These are phyloP conservation scores for Fomitopsis schrenkii DNA, from an alignment of 1,284 basidiomycete species.

Conservation along the genomic window DNA sequence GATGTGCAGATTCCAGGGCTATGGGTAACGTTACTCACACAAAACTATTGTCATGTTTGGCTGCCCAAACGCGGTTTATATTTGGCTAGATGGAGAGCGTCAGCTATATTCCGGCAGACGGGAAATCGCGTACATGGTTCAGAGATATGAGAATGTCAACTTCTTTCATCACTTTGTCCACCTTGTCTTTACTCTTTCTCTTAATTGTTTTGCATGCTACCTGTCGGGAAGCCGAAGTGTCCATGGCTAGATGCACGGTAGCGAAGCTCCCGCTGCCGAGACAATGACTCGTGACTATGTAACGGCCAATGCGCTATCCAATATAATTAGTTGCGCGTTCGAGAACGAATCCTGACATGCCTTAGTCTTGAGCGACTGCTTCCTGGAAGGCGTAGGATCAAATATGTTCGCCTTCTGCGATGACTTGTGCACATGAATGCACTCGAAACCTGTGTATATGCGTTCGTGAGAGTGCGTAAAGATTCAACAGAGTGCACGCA, in stretches of 20 bases:
- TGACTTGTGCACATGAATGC: constrained; percentile 52
- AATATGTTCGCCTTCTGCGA: constrained; percentile 52
- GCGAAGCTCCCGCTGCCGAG: constrained; percentile 80
- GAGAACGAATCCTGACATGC: constrained; percentile 8
- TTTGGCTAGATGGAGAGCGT: constrained; percentile 55
- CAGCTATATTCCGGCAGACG: neutral
- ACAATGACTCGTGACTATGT: constrained; percentile 68
- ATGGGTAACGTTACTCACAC: constrained; percentile 38
- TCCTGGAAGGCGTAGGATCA: constrained; percentile 55
- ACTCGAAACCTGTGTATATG: constrained; percentile 54
- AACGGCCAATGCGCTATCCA: constrained; percentile 51
- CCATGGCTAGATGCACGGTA: constrained; percentile 72
- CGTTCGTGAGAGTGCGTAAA: neutral
- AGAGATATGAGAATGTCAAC: constrained; percentile 66
- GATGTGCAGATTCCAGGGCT: too few relatives aligned
- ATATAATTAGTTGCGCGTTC: constrained; percentile 1
- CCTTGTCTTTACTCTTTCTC: constrained; percentile 49
- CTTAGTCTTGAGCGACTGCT: constrained; percentile 48
- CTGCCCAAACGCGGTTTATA: constrained; percentile 73
- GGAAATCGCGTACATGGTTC: constrained; percentile 51
- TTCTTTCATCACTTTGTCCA: constrained; percentile 69
- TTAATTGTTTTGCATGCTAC: constrained; percentile 82
- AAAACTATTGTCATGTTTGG: constrained; percentile 58
- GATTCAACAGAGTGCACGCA: constrained; percentile 20
- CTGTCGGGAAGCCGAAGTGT: constrained; percentile 58